Evolutionary conservation across 192 early-diverging fungal species (phyloP).

Genomic region (Backusella tuberculispora): DNA sequence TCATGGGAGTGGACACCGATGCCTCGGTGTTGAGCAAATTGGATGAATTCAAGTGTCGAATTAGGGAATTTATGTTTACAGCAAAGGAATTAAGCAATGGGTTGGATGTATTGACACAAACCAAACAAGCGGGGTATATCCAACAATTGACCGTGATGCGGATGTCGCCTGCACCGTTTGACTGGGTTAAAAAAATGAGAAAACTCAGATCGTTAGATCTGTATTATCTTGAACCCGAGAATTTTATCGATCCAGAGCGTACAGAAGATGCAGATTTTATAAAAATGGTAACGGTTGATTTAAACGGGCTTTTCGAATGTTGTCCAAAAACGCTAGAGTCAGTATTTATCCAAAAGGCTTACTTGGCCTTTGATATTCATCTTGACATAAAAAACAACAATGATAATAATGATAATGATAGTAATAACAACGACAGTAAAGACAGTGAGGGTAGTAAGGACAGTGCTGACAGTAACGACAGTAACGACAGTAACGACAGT

Average conservation of each 20-base stretch:
- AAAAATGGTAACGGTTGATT: background rate
- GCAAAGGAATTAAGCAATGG: background rate
- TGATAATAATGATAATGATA: too few species aligned
- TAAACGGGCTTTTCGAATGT: background rate
- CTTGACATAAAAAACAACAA: too few species aligned
- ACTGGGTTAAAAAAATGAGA: slow-evolving; percentile 2
- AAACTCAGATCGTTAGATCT: background rate
- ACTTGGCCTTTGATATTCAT: background rate
- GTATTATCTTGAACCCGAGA: background rate
- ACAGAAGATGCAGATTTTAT: background rate
- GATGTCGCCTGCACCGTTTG: background rate
- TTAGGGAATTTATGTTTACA: slow-evolving; percentile 5
- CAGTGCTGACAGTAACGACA: too few species aligned
- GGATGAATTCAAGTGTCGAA: slow-evolving; percentile 7
- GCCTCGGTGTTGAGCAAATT: background rate
- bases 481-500: too few species aligned
- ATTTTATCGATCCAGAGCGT: background rate
- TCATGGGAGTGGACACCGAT: background rate
- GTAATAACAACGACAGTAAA: too few species aligned
- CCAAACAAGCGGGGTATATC: background rate
- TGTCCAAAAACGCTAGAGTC: background rate
- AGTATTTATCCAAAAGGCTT: background rate
- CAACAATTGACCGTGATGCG: slow-evolving; percentile 1
- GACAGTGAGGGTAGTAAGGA: too few species aligned
- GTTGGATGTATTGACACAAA: background rate